These are phyloP conservation scores for Gonium pectorale DNA, from an alignment of 139 green algal species.

Conservation along the genomic window DNA sequence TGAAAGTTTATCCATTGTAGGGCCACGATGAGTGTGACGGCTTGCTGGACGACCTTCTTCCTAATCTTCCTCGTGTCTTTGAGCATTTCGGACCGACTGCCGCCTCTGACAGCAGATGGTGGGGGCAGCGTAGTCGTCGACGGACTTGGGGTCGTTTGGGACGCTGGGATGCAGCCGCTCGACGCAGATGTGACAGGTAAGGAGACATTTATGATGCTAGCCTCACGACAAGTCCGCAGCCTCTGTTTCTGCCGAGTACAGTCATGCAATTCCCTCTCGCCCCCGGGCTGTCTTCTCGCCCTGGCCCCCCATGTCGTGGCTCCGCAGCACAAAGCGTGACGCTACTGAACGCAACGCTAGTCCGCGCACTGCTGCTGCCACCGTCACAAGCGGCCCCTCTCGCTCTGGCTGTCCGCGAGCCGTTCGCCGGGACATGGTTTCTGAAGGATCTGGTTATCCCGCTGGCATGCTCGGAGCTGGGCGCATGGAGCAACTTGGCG, in stretches of 20 bases:
- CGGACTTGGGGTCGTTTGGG: slow-evolving; percentile 6
- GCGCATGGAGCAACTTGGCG: not conserved
- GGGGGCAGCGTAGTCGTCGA: too few relatives aligned
- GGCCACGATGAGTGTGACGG: too few relatives aligned
- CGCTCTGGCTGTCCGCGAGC: not conserved
- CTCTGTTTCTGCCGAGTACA: not conserved
- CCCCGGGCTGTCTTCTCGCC: too few relatives aligned
- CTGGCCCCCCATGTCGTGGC: too few relatives aligned
- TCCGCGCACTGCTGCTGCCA: not conserved
- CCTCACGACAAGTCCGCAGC: too few relatives aligned
- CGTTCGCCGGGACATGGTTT: not conserved
- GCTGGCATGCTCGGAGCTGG: not conserved
- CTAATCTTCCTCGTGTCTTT: too few relatives aligned
- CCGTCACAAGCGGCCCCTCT: not conserved
- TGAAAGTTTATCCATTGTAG: too few relatives aligned
- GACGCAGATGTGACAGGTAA: not conserved
- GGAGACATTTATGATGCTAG: too few relatives aligned
- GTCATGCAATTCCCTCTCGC: not conserved
- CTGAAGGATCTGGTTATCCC: not conserved
- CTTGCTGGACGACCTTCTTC: too few relatives aligned
- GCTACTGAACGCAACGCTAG: not conserved
- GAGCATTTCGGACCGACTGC: too few relatives aligned
- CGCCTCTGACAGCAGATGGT: too few relatives aligned
- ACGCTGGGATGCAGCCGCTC: not conserved
- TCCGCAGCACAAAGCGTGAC: not conserved